Conservation (phyloP, 805 yeast genomes). For the Komagataella mondaviorum region DNA sequence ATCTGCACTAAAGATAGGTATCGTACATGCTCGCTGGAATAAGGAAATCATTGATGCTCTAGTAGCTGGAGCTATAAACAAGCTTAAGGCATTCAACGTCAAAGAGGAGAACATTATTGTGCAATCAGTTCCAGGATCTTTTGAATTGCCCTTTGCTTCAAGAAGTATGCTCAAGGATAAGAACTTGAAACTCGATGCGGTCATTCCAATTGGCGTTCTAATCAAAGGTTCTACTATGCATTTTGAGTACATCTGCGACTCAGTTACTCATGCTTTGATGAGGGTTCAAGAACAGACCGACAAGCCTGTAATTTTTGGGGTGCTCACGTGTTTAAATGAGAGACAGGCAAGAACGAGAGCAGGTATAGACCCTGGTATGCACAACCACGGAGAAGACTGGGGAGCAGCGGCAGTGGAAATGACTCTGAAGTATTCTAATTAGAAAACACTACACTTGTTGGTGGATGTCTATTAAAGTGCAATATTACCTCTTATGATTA, state of each 20-base stretch:
- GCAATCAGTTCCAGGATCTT: conserved; percentile 90
- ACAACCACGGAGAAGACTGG: conserved; percentile 98
- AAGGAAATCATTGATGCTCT: conserved; percentile 59
- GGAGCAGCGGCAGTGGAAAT: conserved; percentile 98
- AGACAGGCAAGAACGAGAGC: conserved; percentile 92
- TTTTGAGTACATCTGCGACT: conserved; percentile 91
- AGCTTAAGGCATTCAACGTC: conserved; percentile 55
- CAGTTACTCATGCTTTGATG: conserved; percentile 81
- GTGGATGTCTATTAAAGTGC: not conserved
- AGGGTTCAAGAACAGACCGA: conserved; percentile 52
- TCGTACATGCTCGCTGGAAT: conserved; percentile 97
- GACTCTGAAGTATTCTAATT: conserved; percentile 32
- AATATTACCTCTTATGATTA: not conserved
- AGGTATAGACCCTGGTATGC: conserved; percentile 66
- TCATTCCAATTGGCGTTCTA: conserved; percentile 87
- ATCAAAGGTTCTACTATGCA: conserved; percentile 98
- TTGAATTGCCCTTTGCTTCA: conserved; percentile 82
- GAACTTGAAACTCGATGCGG: conserved; percentile 49
- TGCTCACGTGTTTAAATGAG: conserved; percentile 85
- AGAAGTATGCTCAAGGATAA: conserved; percentile 34
- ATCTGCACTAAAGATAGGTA: conserved; percentile 57
- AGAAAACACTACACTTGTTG: not conserved
- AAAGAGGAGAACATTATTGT: conserved; percentile 60
- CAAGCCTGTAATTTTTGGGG: conserved; percentile 85
- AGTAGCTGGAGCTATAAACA: conserved; percentile 60